Evolutionary conservation across 2,329 filamentous ascomycete species (phyloP), one percentile per base, ranked within the genome.

Genomic region (Torrubiellomyces zombiae): DNA sequence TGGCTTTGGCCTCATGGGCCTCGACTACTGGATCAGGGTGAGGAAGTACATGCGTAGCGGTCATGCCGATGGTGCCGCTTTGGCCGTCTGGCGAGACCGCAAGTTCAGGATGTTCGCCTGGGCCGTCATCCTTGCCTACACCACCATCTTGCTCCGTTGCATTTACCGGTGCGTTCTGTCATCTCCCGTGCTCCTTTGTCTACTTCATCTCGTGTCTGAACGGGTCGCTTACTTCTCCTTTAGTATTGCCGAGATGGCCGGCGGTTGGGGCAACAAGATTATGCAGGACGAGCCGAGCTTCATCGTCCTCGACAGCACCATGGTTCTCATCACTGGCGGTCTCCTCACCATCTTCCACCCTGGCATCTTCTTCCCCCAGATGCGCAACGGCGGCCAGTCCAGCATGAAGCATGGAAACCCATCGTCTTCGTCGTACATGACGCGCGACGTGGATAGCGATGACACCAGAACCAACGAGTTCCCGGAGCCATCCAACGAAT

Each of bases 201-300:
- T 7, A 16, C 13, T 20, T 6, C 13, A 12, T 7, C 17, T 14
- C 16, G 12, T 6, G 20, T 6, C 13, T 22, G 9, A 13, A 12
- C 17, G 12, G 21, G 12, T 20, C 6, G 4, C 22, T 14, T 22
- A 22, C 37, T 43, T 29, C 39, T 25, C 4, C 14, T 18, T 14
- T 26, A 68, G 66, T 37, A 63, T 74, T 26, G 63, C 60, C 2
- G 69, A 75, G 42, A 71, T 75, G 65, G 60, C 63, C 2, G 64
- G 65, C 14, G 69, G 70, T 12, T 75, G 68, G 67, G 64, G 63
- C 7, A 72, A 69, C 46, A 40, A 53, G 10, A 64, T 74, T 40
- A 74, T 75, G 67, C 64, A 68, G 35, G 58, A 73, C 43, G 53
- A 75, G 49, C 49, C 54, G 21, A 61, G 59, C 11, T 75, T 74